Evolutionary conservation across 129 eudicot genomes (phyloP).

Genomic region (Escallonia rubra): DNA sequence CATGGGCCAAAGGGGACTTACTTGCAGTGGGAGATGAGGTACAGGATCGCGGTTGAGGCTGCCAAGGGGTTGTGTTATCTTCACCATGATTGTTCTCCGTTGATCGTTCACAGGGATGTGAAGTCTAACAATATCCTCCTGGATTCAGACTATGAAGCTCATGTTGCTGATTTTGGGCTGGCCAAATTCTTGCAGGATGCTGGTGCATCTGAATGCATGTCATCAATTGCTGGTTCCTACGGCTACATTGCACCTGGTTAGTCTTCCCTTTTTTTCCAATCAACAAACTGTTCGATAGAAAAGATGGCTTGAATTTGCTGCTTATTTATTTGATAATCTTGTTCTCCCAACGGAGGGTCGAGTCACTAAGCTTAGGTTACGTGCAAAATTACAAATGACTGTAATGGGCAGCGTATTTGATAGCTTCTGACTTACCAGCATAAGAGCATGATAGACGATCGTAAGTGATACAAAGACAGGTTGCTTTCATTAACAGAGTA

Average conservation of each 20-base stretch:
- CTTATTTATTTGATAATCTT: neutral
- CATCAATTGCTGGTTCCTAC: slow-evolving; percentile 86
- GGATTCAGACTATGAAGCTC: slow-evolving; percentile 88
- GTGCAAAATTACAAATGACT: too few relatives aligned
- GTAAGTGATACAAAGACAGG: too few relatives aligned
- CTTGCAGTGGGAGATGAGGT: slow-evolving; percentile 83
- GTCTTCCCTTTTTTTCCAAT: neutral
- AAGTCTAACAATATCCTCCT: slow-evolving; percentile 77
- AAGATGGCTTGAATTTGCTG: neutral
- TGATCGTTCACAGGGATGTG: slow-evolving; percentile 86
- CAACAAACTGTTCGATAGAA: neutral
- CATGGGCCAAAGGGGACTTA: slow-evolving; percentile 71
- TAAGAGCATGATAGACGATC: too few relatives aligned
- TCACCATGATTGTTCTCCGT: slow-evolving; percentile 88
- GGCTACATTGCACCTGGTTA: slow-evolving; percentile 98
- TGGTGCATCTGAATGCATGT: slow-evolving; percentile 90
- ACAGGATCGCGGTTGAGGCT: slow-evolving; percentile 78
- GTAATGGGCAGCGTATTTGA: too few relatives aligned
- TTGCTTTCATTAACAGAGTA: too few relatives aligned
- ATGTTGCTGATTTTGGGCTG: slow-evolving; percentile 96
- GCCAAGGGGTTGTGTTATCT: slow-evolving; percentile 89
- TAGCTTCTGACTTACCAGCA: too few relatives aligned
- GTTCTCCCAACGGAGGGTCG: too few relatives aligned
- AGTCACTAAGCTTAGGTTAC: too few relatives aligned
- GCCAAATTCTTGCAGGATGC: slow-evolving; percentile 74